Conservation (phyloP, 2,329 filamentous ascomycete species). For the Colletotrichum karsti region DNA sequence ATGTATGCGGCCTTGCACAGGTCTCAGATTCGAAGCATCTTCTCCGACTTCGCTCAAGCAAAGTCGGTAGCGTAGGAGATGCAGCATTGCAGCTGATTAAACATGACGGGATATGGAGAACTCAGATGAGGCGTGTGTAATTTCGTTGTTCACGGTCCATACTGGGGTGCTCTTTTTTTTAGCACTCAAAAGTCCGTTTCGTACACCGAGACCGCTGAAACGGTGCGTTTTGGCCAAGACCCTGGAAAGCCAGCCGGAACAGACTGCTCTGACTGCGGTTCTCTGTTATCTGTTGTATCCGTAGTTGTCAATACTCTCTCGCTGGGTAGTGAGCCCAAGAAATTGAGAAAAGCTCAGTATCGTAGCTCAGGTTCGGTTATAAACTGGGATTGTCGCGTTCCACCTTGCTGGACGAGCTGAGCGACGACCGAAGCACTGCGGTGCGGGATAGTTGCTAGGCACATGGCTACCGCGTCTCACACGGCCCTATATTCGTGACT, state of each 20-base stretch:
- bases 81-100: neutral
- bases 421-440: no score
- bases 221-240: neutral
- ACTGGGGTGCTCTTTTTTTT: neutral
- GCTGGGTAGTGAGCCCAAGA: no score
- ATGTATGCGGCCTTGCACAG: constrained; percentile 2
- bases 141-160: neutral
- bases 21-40: constrained; percentile 13
- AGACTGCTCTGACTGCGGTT: no score
- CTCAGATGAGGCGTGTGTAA: neutral
- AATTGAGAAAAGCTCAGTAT: no score
- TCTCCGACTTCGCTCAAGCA: constrained; percentile 7
- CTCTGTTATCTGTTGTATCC: no score
- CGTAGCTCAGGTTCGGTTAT: no score
- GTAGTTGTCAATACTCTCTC: no score
- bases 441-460: neutral
- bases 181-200: neutral
- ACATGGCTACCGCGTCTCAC: constrained; percentile 4
- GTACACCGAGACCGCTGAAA: neutral
- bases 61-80: no score
- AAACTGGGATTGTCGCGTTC: no score
- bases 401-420: no score
- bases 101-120: neutral
- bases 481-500: neutral
- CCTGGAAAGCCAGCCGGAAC: neutral